Evolutionary conservation across 1,284 basidiomycete species (phyloP).

Genomic region (Coriolopsis trogii): DNA sequence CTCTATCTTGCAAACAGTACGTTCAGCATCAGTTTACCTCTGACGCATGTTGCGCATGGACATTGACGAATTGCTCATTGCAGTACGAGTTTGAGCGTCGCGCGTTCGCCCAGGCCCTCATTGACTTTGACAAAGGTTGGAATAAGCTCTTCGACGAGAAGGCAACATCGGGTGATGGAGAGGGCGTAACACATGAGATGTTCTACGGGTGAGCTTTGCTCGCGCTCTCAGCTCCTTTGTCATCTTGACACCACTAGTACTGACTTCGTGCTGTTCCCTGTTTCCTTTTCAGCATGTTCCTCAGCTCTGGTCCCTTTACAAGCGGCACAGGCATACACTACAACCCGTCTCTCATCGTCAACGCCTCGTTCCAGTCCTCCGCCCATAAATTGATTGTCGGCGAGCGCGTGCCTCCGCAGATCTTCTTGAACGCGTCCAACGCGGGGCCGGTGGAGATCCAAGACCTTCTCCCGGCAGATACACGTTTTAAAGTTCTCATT

Average conservation of each 20-base stretch:
- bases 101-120: constrained; percentile 79
- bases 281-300: constrained; percentile 48
- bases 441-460: constrained; percentile 67
- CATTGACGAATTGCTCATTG: too few species aligned
- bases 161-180: constrained; percentile 57
- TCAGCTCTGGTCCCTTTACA: constrained; percentile 59
- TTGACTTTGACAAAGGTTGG: constrained; percentile 79
- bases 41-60: too few species aligned
- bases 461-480: constrained; percentile 67
- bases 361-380: constrained; percentile 44
- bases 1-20: too few species aligned
- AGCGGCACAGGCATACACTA: constrained; percentile 72
- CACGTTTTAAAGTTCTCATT: constrained; percentile 63
- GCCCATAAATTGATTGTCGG: constrained; percentile 57
- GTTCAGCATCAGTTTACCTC: too few species aligned
- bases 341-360: constrained; percentile 52
- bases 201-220: constrained; percentile 65
- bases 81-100: constrained; percentile 55
- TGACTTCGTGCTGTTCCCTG: not conserved
- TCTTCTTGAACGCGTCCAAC: constrained; percentile 67
- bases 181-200: constrained; percentile 69
- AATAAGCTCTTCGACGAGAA: constrained; percentile 78
- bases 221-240: constrained; percentile 16
- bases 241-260: not conserved
- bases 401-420: constrained; percentile 59